phyloP scores from a whole-genome alignment of 78 protist genomes.

The Dictyostelium capitatum region DNA sequence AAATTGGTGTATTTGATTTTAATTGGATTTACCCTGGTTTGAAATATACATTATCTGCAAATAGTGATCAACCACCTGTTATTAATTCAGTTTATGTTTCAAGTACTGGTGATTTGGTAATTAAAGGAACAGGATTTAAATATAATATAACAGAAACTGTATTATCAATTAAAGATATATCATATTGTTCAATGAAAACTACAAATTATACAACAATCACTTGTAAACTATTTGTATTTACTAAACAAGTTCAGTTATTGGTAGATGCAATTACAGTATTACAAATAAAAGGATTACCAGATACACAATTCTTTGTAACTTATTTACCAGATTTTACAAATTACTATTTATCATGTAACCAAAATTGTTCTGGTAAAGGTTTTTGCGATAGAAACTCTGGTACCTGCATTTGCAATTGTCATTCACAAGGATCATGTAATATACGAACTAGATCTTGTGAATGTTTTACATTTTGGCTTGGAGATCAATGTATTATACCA shows the following conservation, averaged over 20 bases:
- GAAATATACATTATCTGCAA: not conserved
- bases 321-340: conserved; percentile 16
- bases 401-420: not conserved
- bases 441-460: not conserved
- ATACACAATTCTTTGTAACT: not conserved
- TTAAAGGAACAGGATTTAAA: not conserved
- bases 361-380: not conserved
- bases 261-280: not conserved
- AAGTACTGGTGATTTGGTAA: not conserved
- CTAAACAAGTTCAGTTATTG: not conserved
- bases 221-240: not conserved
- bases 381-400: conserved; percentile 16
- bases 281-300: not conserved
- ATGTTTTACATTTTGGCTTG: not conserved
- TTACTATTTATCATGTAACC: not conserved
- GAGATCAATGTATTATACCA: not conserved
- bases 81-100: not conserved
- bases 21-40: not conserved
- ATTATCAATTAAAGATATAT: not conserved
- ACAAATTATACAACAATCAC: not conserved
- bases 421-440: not conserved
- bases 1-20: not conserved
- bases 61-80: not conserved
- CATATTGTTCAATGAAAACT: not conserved
- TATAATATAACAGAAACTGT: not conserved